Conservation (phyloP, 441 rosid genomes). For the Aquilaria agallochum region DNA sequence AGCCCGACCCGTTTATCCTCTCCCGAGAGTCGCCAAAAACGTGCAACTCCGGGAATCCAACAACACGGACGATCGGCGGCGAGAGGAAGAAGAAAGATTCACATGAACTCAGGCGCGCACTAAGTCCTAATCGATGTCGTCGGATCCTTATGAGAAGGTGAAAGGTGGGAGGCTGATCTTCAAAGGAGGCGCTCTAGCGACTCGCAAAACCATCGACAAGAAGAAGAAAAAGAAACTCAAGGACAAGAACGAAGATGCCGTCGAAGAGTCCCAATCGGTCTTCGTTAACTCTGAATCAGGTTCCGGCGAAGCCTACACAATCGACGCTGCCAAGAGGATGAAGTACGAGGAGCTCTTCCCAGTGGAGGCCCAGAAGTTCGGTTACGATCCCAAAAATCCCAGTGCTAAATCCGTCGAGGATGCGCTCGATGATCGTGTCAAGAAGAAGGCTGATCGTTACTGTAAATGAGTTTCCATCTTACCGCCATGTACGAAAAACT, state of each 20-base stretch:
- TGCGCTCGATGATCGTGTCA: constrained; percentile 88
- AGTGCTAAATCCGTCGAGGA: constrained; percentile 48
- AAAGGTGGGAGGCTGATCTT: constrained; percentile 70
- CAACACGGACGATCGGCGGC: too few species aligned
- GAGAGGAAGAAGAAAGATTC: too few species aligned
- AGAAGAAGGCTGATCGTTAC: constrained; percentile 94
- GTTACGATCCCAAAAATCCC: constrained; percentile 52
- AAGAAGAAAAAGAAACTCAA: constrained; percentile 46
- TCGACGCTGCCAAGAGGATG: constrained; percentile 78
- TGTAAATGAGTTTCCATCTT: constrained; percentile 42
- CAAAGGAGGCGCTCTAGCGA: constrained; percentile 77
- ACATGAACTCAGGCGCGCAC: too few species aligned
- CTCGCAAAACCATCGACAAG: constrained; percentile 62
- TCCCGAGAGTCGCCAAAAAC: too few species aligned
- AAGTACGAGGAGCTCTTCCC: constrained; percentile 85
- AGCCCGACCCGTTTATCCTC: too few species aligned
- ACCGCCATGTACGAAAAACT: too few species aligned
- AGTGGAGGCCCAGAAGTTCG: constrained; percentile 75
- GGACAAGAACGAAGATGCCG: constrained; percentile 19
- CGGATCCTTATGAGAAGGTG: constrained; percentile 64
- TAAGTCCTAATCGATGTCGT: constrained; percentile 42
- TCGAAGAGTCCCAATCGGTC: constrained; percentile 15
- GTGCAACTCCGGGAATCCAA: too few species aligned
- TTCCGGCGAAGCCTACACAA: constrained; percentile 42
- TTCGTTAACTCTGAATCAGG: constrained; percentile 12